A percentile compares a stretch with the other conserved stretches of the same genome.
Conservation (phyloP, 2,329 filamentous ascomycete species). For the Clathrospora elynae region DNA sequence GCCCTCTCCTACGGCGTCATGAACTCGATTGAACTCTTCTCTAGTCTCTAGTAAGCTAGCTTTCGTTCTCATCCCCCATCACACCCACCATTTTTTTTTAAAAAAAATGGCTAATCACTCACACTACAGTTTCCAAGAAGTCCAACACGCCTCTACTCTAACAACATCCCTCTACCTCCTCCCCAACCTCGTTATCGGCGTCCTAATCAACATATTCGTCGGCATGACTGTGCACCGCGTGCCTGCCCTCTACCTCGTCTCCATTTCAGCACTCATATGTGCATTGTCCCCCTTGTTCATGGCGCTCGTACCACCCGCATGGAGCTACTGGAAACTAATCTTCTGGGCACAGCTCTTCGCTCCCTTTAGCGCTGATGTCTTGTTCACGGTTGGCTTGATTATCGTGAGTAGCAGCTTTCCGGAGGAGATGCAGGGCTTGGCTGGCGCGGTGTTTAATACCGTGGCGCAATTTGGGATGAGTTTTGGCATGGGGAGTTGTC, state of each 20-base stretch:
- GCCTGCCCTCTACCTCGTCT: conserved; percentile 51
- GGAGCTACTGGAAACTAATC: conserved; percentile 59
- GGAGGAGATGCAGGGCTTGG: conserved; percentile 62
- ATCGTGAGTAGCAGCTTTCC: conserved; percentile 62
- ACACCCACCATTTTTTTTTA: background rate
- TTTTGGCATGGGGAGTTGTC: conserved; percentile 31
- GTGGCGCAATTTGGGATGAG: conserved; percentile 61
- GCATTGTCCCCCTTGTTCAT: conserved; percentile 59
- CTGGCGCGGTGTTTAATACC: conserved; percentile 67
- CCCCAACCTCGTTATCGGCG: conserved; percentile 48
- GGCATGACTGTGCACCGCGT: conserved; percentile 55
- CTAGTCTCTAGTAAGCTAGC: conserved; percentile 54
- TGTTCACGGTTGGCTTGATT: conserved; percentile 63
- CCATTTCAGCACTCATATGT: conserved; percentile 50
- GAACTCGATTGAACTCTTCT: conserved; percentile 48
- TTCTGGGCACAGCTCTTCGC: conserved; percentile 51
- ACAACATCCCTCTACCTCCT: conserved; percentile 51
- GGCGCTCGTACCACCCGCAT: conserved; percentile 57
- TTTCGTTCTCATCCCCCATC: too few relatives aligned
- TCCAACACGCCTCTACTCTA: conserved; percentile 42
- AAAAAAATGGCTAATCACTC: background rate
- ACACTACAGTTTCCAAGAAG: conserved; percentile 46
- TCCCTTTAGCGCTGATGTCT: conserved; percentile 53
- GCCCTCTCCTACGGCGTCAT: conserved; percentile 45
- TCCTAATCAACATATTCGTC: conserved; percentile 51